Percentiles rank a stretch among this genome's conserved stretches.
Evolutionary conservation across 768 basidiomycete species (phyloP).

Genomic region (Mycena galericulata): DNA sequence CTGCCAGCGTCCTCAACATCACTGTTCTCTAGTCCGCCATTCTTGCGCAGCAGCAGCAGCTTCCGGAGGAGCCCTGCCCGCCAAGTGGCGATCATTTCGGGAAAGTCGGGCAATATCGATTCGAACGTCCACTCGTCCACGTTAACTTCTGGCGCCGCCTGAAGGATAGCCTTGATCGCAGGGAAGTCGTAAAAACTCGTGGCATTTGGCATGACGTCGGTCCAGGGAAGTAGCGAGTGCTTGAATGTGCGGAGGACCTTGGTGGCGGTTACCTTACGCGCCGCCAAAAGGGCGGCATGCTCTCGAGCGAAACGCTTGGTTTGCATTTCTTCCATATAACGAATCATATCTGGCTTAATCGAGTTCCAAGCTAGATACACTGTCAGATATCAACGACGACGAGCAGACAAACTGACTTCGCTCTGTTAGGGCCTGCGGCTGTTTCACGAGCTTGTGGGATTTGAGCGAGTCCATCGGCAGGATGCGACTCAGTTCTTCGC

Average conservation of each 20-base stretch:
- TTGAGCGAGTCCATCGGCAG: slow-evolving; percentile 52
- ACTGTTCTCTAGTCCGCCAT: no score
- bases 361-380: slow-evolving; percentile 62
- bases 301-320: slow-evolving; percentile 58
- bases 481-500: slow-evolving; percentile 56
- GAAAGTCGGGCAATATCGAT: slow-evolving; percentile 50
- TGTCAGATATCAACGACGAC: slow-evolving; percentile 2
- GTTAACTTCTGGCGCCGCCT: slow-evolving; percentile 50
- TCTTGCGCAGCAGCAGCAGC: slow-evolving; percentile 38
- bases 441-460: slow-evolving; percentile 59
- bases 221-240: slow-evolving; percentile 52
- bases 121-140: slow-evolving; percentile 56
- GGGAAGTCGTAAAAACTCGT: slow-evolving; percentile 61
- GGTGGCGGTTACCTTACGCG: slow-evolving; percentile 55
- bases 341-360: slow-evolving; percentile 56
- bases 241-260: slow-evolving; percentile 58
- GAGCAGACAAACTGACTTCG: slow-evolving; percentile 53
- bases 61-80: slow-evolving; percentile 45
- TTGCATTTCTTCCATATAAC: slow-evolving; percentile 61
- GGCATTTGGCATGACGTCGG: slow-evolving; percentile 57
- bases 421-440: slow-evolving; percentile 61
- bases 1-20: slow-evolving; percentile 7
- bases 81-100: slow-evolving; percentile 57
- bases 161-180: slow-evolving; percentile 53
- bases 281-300: slow-evolving; percentile 49